Evolutionary conservation across 495 filamentous ascomycete genomes (phyloP).

Genomic region (Aeminium ludgeri): DNA sequence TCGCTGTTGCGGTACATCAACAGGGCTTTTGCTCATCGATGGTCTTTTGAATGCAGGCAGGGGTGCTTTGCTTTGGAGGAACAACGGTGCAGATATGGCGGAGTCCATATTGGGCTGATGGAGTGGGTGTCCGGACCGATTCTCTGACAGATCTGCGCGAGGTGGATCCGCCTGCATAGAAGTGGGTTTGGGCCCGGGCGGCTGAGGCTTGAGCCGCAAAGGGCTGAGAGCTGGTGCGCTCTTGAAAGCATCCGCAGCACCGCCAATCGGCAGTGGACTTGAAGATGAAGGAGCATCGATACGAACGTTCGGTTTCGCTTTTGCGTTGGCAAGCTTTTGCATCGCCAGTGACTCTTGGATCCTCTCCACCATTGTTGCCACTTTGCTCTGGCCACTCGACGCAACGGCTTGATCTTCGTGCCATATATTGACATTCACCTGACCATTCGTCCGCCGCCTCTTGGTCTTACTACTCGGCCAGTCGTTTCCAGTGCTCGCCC

Average conservation of each 20-base stretch:
- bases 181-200: conserved; percentile 13
- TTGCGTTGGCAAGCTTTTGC: conserved; percentile 19
- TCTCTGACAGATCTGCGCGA: no score
- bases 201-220: conserved; percentile 22
- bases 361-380: conserved; percentile 46
- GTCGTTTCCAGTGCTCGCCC: conserved; percentile 51
- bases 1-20: conserved; percentile 2
- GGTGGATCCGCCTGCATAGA: conserved; percentile 14
- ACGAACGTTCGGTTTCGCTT: conserved; percentile 5
- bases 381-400: conserved; percentile 31
- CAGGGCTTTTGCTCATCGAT: conserved; percentile 1
- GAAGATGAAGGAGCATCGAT: conserved; percentile 32
- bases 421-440: conserved; percentile 29
- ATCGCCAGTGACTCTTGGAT: conserved; percentile 44
- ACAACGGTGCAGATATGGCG: conserved; percentile 3
- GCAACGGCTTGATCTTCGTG: conserved; percentile 1
- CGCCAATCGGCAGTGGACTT: conserved; percentile 35
- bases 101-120: background rate
- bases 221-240: conserved; percentile 28
- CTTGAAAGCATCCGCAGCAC: conserved; percentile 24
- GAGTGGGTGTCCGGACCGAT: background rate
- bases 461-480: conserved; percentile 38
- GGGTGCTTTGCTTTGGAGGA: conserved; percentile 9
- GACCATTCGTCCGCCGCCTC: conserved; percentile 33
- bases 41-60: conserved; percentile 13